Base-by-base conservation (phyloP, 805 yeast species). In the Brettanomyces naardenensis region DNA sequence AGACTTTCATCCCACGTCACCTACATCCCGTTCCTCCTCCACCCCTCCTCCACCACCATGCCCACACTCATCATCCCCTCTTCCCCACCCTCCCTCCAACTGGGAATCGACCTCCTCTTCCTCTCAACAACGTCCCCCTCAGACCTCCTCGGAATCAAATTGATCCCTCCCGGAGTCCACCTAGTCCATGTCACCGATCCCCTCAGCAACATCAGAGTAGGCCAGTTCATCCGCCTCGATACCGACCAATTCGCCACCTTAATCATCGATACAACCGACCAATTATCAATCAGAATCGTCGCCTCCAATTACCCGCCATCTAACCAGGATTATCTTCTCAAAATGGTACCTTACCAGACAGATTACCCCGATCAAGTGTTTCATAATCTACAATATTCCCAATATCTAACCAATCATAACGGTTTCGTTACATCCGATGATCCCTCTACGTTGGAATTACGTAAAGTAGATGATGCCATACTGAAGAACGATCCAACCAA, bases 131-230 rank as follows among this genome's bases (percentile, higher is more conserved):
- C 7, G 26, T 23, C 26, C 11, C 11, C 7, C 13, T 10, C 21
- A 19, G 23, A 25, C 3, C 35, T 54, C 22, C 59, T 54, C 40
- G 85, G 85, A 1, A 63, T 79, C 44, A 75, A 75, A 44, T 53
- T 57, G 14, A 58, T 79, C 4, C 66, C 73, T 0, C 40, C 52
- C 3, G 85, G 85, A 0, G 33, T 66, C 0, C 86, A 79, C 52
- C 53, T 75, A 2, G 45, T 78, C 10, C 85, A 79, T 53, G 66
- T 71, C 56, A 69, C 74, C 0, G 54, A 54, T 29, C 55, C 50
- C 36, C 44, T 49, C 5, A 36, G 48, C 28, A 73, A 62, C 46
- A 54, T 61, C 46, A 61, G 66, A 39, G 11, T 23, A 23, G 26
- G 26, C 7, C 26, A 11, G 11, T 23, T 23, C 11, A 11, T 23